Evolutionary conservation across 768 basidiomycete genomes (phyloP).

Genomic region (Lyophyllum semitale): DNA sequence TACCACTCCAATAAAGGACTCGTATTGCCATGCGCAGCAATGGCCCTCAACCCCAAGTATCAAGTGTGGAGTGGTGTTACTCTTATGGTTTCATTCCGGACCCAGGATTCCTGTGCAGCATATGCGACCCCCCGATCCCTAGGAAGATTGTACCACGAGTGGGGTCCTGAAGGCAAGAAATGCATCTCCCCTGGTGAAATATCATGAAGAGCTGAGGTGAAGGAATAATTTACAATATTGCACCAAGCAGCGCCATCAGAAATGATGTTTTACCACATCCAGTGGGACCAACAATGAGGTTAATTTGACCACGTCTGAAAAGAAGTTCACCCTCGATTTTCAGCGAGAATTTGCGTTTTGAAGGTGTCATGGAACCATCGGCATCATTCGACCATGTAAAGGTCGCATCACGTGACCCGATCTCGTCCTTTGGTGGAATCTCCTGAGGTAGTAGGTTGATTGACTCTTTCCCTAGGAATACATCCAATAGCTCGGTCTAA

Average conservation of each 20-base stretch:
- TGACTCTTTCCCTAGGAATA: constrained; percentile 28
- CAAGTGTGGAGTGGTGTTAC: constrained; percentile 31
- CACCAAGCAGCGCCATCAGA: constrained; percentile 61
- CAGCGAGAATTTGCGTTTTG: constrained; percentile 49
- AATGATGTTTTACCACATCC: constrained; percentile 66
- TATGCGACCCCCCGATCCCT: constrained; percentile 71
- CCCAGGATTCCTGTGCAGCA: constrained; percentile 85
- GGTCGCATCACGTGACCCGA: constrained; percentile 54
- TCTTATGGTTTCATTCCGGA: constrained; percentile 76
- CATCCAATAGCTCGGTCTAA: constrained; percentile 51
- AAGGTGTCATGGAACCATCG: constrained; percentile 36
- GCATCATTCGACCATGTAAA: constrained; percentile 56
- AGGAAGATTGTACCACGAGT: constrained; percentile 73
- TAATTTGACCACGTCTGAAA: constrained; percentile 55
- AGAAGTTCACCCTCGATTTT: constrained; percentile 52
- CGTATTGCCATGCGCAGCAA: too few species aligned
- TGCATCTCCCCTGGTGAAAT: constrained; percentile 60
- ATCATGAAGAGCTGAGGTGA: neutral
- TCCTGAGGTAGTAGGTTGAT: constrained; percentile 14
- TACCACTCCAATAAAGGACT: too few species aligned
- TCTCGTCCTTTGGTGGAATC: constrained; percentile 24
- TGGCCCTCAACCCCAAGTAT: too few species aligned
- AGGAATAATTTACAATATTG: neutral
- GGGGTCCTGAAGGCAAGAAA: constrained; percentile 48
- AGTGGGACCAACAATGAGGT: constrained; percentile 62